phyloP scores from a whole-genome alignment of 2,329 filamentous ascomycete species.

The Aspergillus sp. region DNA sequence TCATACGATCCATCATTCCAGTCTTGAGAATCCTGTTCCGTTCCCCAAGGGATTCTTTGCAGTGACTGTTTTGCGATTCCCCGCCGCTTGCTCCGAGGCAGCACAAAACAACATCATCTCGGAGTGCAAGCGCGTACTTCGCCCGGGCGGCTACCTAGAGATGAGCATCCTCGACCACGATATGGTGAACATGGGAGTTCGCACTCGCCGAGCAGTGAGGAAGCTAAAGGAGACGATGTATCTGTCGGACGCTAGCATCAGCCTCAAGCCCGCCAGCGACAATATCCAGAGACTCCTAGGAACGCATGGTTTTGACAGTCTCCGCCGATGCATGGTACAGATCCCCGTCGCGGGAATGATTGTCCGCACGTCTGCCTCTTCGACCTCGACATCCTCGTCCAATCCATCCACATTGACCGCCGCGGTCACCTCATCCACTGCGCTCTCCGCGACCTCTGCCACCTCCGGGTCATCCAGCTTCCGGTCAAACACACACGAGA shows the following conservation, averaged over 20 bases:
- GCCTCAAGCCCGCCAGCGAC: conserved; percentile 53
- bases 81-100: conserved; percentile 48
- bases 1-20: conserved; percentile 47
- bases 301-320: conserved; percentile 51
- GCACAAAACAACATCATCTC: conserved; percentile 51
- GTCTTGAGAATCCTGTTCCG: conserved; percentile 47
- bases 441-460: conserved; percentile 28
- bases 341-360: conserved; percentile 54
- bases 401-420: conserved; percentile 37
- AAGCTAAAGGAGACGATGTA: conserved; percentile 52
- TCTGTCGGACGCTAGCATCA: conserved; percentile 46
- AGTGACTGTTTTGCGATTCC: conserved; percentile 52
- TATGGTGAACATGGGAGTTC: conserved; percentile 55
- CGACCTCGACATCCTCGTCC: conserved; percentile 45
- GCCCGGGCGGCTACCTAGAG: conserved; percentile 55
- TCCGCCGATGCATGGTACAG: conserved; percentile 54
- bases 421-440: conserved; percentile 31
- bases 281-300: conserved; percentile 53
- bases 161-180: conserved; percentile 55
- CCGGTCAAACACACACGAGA: conserved; percentile 27
- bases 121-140: conserved; percentile 54
- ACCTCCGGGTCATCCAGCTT: conserved; percentile 25
- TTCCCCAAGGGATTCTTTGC: conserved; percentile 54
- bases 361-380: conserved; percentile 46
- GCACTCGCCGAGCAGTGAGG: conserved; percentile 50